Evolutionary conservation across 1,284 basidiomycete species (phyloP).

Genomic region (Mycosarcoma maydis): DNA sequence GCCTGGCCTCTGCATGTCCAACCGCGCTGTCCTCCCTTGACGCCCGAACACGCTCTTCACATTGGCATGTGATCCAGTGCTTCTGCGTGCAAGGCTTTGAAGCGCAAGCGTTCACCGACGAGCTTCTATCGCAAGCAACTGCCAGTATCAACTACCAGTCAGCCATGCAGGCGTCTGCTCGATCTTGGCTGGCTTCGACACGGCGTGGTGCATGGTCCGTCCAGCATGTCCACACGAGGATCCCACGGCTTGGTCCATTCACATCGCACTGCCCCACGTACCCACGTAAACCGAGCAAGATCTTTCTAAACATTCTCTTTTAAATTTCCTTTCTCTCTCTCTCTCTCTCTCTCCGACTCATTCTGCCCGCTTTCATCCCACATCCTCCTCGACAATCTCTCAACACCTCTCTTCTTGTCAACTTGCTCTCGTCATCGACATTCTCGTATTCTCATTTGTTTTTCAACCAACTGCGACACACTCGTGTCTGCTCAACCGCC

Average conservation of each 20-base stretch:
- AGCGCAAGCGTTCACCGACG: not conserved
- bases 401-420: not conserved
- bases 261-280: not conserved
- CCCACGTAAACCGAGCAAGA: conserved; percentile 1
- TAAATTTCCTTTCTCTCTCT: conserved; percentile 9
- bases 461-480: not conserved
- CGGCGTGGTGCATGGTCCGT: not conserved
- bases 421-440: too few species aligned
- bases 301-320: conserved; percentile 46
- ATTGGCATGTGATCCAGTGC: not conserved
- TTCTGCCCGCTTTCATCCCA: not conserved
- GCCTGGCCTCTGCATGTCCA: not conserved
- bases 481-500: too few species aligned
- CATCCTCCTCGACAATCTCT: not conserved
- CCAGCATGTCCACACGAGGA: not conserved
- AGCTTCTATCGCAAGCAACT: not conserved
- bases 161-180: not conserved
- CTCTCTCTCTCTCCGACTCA: conserved; percentile 42
- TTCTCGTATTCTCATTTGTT: too few species aligned
- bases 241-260: not conserved
- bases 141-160: too few species aligned
- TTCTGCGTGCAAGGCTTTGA: not conserved
- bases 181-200: too few species aligned
- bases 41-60: not conserved
- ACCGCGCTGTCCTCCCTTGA: not conserved